These are phyloP conservation scores for Talaromyces proteolyticus DNA, from an alignment of 495 filamentous ascomycete species.

Conservation along the genomic window DNA sequence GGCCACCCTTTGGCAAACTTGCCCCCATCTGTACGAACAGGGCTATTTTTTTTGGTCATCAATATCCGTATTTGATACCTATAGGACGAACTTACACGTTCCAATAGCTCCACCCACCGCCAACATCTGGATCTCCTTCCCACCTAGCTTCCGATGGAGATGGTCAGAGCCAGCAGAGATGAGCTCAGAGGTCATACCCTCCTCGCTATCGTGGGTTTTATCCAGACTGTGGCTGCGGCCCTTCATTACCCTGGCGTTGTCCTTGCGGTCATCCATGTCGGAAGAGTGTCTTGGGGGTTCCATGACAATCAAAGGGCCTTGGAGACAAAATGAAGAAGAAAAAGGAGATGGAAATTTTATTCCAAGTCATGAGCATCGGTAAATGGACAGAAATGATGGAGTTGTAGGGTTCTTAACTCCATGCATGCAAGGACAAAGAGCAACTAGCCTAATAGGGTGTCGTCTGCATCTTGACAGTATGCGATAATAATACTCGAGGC, in stretches of 20 bases:
- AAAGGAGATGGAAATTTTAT: neutral
- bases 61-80: neutral
- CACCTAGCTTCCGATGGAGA: constrained; percentile 47
- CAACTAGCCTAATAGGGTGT: neutral
- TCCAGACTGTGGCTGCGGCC: neutral
- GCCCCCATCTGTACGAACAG: constrained; percentile 68
- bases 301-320: neutral
- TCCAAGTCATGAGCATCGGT: neutral
- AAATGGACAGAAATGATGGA: neutral
- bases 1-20: constrained; percentile 62
- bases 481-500: neutral
- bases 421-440: neutral
- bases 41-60: constrained; percentile 22
- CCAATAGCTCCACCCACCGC: constrained; percentile 70
- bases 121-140: constrained; percentile 62
- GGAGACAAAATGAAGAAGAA: neutral
- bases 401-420: neutral
- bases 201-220: constrained; percentile 9
- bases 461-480: no score
- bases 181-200: constrained; percentile 7
- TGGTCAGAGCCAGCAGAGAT: constrained; percentile 24
- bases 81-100: constrained; percentile 32
- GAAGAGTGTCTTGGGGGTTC: neutral
- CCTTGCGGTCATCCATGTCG: neutral
- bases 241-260: constrained; percentile 1